Percentiles rank a stretch among this genome's conserved stretches.
These are phyloP conservation scores for Baeospora myosura DNA, from an alignment of 1,284 basidiomycete genomes.

Conservation along the genomic window DNA sequence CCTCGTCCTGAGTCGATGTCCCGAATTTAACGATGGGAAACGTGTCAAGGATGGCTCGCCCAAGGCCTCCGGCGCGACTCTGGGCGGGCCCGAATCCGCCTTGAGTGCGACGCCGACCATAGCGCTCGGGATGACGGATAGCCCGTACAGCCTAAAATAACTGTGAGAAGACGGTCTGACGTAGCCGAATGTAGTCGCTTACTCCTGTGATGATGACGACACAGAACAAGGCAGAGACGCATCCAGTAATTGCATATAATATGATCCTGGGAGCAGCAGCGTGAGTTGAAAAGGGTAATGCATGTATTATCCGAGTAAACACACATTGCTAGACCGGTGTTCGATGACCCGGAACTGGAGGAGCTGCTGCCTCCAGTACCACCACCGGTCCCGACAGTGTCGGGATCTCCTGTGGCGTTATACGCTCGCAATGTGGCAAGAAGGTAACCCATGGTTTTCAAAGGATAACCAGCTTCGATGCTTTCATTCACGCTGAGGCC, in stretches of 20 bases:
- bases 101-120: slow-evolving; percentile 64
- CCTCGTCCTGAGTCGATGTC: slow-evolving; percentile 16
- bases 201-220: slow-evolving; percentile 78
- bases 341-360: slow-evolving; percentile 22
- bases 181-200: slow-evolving; percentile 21
- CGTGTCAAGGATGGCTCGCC: slow-evolving; percentile 86
- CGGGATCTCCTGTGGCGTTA: slow-evolving; percentile 44
- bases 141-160: slow-evolving; percentile 63
- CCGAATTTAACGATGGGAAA: slow-evolving; percentile 90
- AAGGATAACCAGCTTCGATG: slow-evolving; percentile 33
- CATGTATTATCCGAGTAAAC: slow-evolving; percentile 14
- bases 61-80: slow-evolving; percentile 72
- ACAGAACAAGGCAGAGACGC: slow-evolving; percentile 76
- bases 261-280: slow-evolving; percentile 54
- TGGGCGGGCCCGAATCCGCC: slow-evolving; percentile 43
- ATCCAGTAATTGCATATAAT: slow-evolving; percentile 80
- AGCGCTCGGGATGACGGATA: slow-evolving; percentile 83
- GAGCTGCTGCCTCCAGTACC: slow-evolving; percentile 12
- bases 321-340: slow-evolving; percentile 71
- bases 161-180: slow-evolving; percentile 7
- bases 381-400: slow-evolving; percentile 10
- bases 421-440: slow-evolving; percentile 62
- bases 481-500: slow-evolving; percentile 43
- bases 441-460: too few relatives aligned
- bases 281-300: slow-evolving; percentile 6